These are phyloP conservation scores for Flagelloscypha sp. DNA, from an alignment of 768 basidiomycete species.

Conservation along the genomic window DNA sequence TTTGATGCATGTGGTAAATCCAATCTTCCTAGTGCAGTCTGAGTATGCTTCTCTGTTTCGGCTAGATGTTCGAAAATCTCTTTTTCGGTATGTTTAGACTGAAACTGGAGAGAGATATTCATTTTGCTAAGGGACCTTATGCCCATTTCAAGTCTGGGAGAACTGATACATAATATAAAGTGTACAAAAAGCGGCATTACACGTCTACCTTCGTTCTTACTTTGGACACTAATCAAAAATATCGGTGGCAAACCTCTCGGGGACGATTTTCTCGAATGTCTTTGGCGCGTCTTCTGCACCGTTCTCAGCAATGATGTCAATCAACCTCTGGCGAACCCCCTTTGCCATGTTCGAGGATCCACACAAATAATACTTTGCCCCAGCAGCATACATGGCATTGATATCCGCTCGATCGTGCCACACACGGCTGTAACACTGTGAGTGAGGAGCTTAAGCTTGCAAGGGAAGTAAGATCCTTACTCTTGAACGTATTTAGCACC, in stretches of 20 bases:
- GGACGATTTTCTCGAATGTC: conserved; percentile 25
- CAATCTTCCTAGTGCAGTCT: too few relatives aligned
- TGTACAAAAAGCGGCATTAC: too few relatives aligned
- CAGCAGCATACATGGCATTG: conserved; percentile 19
- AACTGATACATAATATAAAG: too few relatives aligned
- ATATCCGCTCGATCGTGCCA: conserved; percentile 35
- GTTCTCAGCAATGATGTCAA: conserved; percentile 24
- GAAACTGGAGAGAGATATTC: too few relatives aligned
- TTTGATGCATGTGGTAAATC: too few relatives aligned
- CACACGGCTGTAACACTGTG: conserved; percentile 23
- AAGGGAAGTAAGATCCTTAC: conserved; percentile 15
- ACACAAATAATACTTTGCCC: conserved; percentile 38
- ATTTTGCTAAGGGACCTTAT: too few relatives aligned
- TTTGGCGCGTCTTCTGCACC: conserved; percentile 21
- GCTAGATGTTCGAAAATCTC: too few relatives aligned
- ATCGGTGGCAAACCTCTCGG: conserved; percentile 36
- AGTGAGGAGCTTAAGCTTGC: neutral
- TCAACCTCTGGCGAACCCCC: conserved; percentile 28
- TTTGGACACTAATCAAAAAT: conserved; percentile 41
- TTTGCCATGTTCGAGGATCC: conserved; percentile 30
- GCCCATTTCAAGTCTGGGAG: too few relatives aligned
- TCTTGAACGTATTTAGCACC: conserved; percentile 33
- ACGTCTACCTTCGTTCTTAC: too few relatives aligned
- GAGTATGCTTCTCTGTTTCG: too few relatives aligned
- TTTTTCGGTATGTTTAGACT: too few relatives aligned